These are phyloP conservation scores for Mortierella sp. DNA, from an alignment of 371 early-diverging fungal species.

Conservation along the genomic window DNA sequence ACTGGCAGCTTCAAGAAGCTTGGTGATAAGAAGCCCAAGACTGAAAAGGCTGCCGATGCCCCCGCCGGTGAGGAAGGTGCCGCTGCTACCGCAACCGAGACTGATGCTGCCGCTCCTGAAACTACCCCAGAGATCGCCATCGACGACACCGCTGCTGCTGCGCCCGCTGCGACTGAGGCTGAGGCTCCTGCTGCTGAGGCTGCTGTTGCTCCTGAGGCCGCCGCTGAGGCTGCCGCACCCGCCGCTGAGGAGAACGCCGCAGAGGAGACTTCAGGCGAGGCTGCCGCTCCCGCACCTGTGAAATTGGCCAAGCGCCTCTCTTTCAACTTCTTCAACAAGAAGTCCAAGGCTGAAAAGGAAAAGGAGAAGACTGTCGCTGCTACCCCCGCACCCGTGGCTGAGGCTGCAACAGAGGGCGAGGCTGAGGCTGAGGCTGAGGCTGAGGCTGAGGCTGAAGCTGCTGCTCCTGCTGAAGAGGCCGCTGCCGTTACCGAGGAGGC, in stretches of 20 bases:
- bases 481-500: conserved; percentile 25
- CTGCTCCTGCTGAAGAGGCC: conserved; percentile 15
- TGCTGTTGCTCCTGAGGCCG: not conserved
- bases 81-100: not conserved
- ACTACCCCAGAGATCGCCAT: conserved; percentile 1
- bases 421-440: conserved; percentile 5
- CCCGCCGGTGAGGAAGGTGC: conserved; percentile 24
- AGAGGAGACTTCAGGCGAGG: conserved; percentile 12
- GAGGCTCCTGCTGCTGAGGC: conserved; percentile 2
- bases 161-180: conserved; percentile 12
- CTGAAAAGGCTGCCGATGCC: conserved; percentile 37
- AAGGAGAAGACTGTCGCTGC: conserved; percentile 29
- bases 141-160: not conserved
- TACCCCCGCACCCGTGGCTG: conserved; percentile 24
- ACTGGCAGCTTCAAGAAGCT: conserved; percentile 49
- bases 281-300: not conserved
- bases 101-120: conserved; percentile 2
- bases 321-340: conserved; percentile 54
- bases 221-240: conserved; percentile 5
- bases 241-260: conserved; percentile 16
- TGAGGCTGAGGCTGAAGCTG: not conserved
- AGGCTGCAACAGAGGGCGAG: conserved; percentile 25
- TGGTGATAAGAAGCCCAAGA: conserved; percentile 53
- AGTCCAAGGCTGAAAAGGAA: conserved; percentile 35
- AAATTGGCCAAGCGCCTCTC: conserved; percentile 47